Evolutionary conservation across 2,329 filamentous ascomycete genomes (phyloP).

Genomic region (Sarocladium kiliense): DNA sequence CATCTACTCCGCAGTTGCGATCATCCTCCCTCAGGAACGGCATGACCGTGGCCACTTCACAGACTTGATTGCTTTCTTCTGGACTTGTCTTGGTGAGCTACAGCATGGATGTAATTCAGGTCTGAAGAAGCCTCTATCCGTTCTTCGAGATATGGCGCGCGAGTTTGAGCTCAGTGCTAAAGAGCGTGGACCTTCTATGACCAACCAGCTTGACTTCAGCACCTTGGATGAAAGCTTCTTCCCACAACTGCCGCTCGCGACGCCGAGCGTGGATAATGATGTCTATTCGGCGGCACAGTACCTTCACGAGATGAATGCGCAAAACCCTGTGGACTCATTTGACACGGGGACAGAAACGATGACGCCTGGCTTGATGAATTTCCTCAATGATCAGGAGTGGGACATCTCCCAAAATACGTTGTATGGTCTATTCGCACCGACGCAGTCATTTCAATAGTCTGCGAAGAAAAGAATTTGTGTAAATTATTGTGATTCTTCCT

Average conservation of each 20-base stretch:
- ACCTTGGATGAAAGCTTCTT: background rate
- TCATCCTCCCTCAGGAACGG: conserved; percentile 26
- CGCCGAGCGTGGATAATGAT: no score
- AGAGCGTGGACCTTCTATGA: conserved; percentile 15
- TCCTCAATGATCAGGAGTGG: conserved; percentile 5
- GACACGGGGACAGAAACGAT: no score
- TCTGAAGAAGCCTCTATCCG: conserved; percentile 27
- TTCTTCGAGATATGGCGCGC: conserved; percentile 27
- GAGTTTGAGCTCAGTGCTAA: conserved; percentile 24
- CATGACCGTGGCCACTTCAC: conserved; percentile 23
- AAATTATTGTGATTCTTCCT: no score
- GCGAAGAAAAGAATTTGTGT: no score
- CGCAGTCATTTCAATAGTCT: no score
- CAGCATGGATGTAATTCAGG: conserved; percentile 30
- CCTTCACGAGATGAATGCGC: no score
- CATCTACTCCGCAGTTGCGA: conserved; percentile 29
- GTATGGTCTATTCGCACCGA: conserved; percentile 3
- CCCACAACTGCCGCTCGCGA: no score
- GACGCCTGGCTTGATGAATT: background rate
- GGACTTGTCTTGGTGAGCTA: conserved; percentile 28
- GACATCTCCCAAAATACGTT: background rate
- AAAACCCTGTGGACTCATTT: no score
- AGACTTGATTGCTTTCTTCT: conserved; percentile 31
- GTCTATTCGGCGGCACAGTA: no score
- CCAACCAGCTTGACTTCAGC: background rate